A percentile compares a stretch with the other conserved stretches of the same genome.
phyloP scores from a whole-genome alignment of 2,329 filamentous ascomycete species.

The Paecilomyces sp. region DNA sequence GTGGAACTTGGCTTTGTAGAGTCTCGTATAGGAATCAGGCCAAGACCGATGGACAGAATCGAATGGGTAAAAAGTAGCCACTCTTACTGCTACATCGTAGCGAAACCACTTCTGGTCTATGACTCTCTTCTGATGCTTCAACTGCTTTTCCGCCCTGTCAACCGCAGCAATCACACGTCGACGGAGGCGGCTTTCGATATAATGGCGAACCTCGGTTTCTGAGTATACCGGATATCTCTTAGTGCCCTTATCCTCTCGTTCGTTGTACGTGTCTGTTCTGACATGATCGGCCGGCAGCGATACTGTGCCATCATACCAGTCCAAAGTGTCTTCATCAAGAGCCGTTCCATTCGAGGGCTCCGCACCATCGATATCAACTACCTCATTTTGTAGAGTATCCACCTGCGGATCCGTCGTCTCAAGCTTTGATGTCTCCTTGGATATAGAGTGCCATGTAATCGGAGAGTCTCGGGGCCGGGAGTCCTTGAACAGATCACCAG shows the following conservation, averaged over 20 bases:
- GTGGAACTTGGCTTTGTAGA: slow-evolving; percentile 16
- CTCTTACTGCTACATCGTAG: slow-evolving; percentile 13
- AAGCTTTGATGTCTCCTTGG: neutral
- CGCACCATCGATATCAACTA: neutral
- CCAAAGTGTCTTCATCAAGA: neutral
- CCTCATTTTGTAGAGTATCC: neutral
- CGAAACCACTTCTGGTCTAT: slow-evolving; percentile 13
- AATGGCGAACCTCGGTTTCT: neutral
- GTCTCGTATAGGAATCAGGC: slow-evolving; percentile 12
- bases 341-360: neutral
- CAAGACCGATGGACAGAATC: slow-evolving; percentile 14
- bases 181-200: slow-evolving; percentile 1
- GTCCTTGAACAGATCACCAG: neutral
- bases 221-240: neutral
- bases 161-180: slow-evolving; percentile 8
- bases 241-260: neutral
- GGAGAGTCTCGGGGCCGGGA: neutral
- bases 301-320: neutral
- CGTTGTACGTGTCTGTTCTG: neutral
- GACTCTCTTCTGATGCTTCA: slow-evolving; percentile 10
- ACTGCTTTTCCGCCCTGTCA: slow-evolving; percentile 10
- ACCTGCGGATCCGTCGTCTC: neutral
- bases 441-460: neutral
- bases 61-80: slow-evolving; percentile 15
- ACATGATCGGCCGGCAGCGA: neutral